phyloP scores from a whole-genome alignment of 192 early-diverging fungal species.

The Lunasporangiospora selenospora region DNA sequence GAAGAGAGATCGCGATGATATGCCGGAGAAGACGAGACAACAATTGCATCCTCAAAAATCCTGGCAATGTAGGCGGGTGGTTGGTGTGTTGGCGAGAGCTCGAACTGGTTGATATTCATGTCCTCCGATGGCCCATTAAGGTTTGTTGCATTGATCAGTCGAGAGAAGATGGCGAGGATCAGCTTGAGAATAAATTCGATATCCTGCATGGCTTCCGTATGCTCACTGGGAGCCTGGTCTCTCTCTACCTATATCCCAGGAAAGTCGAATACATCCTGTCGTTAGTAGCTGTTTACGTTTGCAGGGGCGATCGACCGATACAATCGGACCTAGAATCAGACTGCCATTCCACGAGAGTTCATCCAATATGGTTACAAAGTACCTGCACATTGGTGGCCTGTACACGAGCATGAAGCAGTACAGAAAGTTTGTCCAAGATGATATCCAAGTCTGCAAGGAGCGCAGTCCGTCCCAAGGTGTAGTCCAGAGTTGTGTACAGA shows the following conservation, averaged over 20 bases:
- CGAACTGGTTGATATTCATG: slow-evolving; percentile 6
- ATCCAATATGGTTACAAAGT: too few relatives aligned
- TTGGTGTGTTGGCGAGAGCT: slow-evolving; percentile 23
- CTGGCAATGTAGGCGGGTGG: slow-evolving; percentile 20
- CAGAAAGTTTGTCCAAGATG: slow-evolving; percentile 35
- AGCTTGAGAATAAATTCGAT: slow-evolving; percentile 44
- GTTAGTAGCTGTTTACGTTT: too few relatives aligned
- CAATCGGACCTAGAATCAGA: too few relatives aligned
- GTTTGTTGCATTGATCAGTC: slow-evolving; percentile 27
- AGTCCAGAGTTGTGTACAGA: slow-evolving; percentile 53
- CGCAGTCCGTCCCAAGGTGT: slow-evolving; percentile 46
- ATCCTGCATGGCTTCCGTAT: slow-evolving; percentile 38
- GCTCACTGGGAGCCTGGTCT: slow-evolving; percentile 23
- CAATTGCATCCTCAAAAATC: slow-evolving; percentile 43
- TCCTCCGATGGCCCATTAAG: neutral
- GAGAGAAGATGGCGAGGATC: slow-evolving; percentile 46
- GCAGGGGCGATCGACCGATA: too few relatives aligned
- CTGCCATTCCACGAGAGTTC: too few relatives aligned
- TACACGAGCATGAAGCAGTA: slow-evolving; percentile 27
- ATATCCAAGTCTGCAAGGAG: slow-evolving; percentile 28
- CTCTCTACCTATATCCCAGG: slow-evolving; percentile 19
- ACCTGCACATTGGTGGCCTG: slow-evolving; percentile 33
- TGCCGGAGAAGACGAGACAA: slow-evolving; percentile 33
- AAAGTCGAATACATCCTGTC: too few relatives aligned
- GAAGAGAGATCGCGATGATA: slow-evolving; percentile 46